phyloP scores from a whole-genome alignment of 177 flowering plant genomes.

The Vitis hybrid region DNA sequence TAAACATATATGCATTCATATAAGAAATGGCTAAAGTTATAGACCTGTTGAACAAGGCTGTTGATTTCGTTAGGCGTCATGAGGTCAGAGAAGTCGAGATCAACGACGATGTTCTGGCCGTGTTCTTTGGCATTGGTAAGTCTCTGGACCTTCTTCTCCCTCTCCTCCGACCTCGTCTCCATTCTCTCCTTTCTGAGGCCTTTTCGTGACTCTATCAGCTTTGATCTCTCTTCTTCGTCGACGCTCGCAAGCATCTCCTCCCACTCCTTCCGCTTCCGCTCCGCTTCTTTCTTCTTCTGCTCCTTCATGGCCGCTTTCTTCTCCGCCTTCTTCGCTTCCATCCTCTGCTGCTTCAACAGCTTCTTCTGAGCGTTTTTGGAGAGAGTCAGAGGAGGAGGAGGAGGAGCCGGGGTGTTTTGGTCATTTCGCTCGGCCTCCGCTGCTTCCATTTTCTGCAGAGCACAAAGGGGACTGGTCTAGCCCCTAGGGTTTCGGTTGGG shows the following conservation, averaged over 20 bases:
- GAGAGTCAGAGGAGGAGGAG: constrained; percentile 15
- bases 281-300: constrained; percentile 58
- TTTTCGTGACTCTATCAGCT: constrained; percentile 59
- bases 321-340: constrained; percentile 78
- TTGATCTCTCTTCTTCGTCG: constrained; percentile 65
- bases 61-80: constrained; percentile 65
- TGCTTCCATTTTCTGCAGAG: background rate
- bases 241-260: constrained; percentile 48
- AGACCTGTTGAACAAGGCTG: constrained; percentile 89
- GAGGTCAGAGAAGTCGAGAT: constrained; percentile 78
- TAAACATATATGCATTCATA: background rate
- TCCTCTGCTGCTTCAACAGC: constrained; percentile 66
- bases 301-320: constrained; percentile 66
- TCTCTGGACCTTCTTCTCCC: constrained; percentile 50
- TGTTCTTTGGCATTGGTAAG: constrained; percentile 48
- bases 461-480: too few species aligned
- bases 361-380: constrained; percentile 81
- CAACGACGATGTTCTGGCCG: constrained; percentile 84
- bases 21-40: background rate
- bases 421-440: constrained; percentile 25
- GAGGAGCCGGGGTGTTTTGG: constrained; percentile 21
- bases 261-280: constrained; percentile 78
- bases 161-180: constrained; percentile 67
- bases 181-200: constrained; percentile 67
- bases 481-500: too few species aligned